A percentile compares a stretch with the other conserved stretches of the same genome.
These are phyloP conservation scores for Skeletonema menzelii DNA, from an alignment of 108 stramenopile species.

Conservation along the genomic window DNA sequence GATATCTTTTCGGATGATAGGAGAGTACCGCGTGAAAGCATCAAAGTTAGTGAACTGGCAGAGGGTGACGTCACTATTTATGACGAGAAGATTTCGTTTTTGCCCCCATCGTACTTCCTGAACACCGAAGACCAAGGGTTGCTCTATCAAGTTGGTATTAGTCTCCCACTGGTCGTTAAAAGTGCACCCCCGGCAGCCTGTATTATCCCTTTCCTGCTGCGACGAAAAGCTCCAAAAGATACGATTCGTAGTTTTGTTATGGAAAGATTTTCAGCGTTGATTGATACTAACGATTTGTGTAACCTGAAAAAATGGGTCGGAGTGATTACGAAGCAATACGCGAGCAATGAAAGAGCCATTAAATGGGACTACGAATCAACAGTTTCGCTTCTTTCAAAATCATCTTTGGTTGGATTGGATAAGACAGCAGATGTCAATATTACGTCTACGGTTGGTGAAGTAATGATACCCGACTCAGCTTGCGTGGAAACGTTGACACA, in stretches of 20 bases:
- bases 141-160: constrained; percentile 22
- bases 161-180: constrained; percentile 10
- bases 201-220: constrained; percentile 26
- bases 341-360: constrained; percentile 14
- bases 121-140: constrained; percentile 30
- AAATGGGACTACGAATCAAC: constrained; percentile 28
- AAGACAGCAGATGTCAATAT: neutral
- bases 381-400: constrained; percentile 10
- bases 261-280: constrained; percentile 19
- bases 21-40: constrained; percentile 13
- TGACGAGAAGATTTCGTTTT: constrained; percentile 30
- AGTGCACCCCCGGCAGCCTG: constrained; percentile 17
- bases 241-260: constrained; percentile 8
- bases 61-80: constrained; percentile 6
- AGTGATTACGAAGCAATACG: constrained; percentile 24
- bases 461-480: constrained; percentile 1
- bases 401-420: constrained; percentile 3
- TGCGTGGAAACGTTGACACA: constrained; percentile 24
- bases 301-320: constrained; percentile 17
- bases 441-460: neutral
- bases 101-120: constrained; percentile 32
- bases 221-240: constrained; percentile 17
- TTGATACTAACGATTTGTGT: constrained; percentile 9
- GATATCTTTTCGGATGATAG: constrained; percentile 37
- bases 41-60: neutral